Evolutionary conservation across 768 basidiomycete species (phyloP).

Genomic region (Tephrocybe sp.): DNA sequence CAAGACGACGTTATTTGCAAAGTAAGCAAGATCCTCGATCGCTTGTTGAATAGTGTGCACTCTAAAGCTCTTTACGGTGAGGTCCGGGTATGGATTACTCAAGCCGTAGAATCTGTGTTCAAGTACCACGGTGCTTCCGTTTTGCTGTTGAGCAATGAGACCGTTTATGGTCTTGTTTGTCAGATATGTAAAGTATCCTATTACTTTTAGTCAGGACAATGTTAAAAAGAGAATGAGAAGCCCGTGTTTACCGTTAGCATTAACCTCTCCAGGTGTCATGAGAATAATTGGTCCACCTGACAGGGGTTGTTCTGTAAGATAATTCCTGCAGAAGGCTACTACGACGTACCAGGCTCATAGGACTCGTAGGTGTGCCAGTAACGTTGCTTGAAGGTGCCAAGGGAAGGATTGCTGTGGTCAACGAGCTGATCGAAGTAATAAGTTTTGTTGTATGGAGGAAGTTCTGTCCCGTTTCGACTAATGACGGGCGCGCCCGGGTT

Average conservation of each 20-base stretch:
- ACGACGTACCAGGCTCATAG: constrained; percentile 46
- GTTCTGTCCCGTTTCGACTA: constrained; percentile 38
- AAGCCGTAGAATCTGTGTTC: constrained; percentile 76
- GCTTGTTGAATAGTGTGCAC: constrained; percentile 72
- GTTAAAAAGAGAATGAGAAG: neutral
- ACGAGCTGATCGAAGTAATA: constrained; percentile 61
- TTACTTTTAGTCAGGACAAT: constrained; percentile 2
- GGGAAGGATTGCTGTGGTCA: constrained; percentile 49
- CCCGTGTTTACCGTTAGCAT: constrained; percentile 42
- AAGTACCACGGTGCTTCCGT: constrained; percentile 58
- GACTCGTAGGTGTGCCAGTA: constrained; percentile 71
- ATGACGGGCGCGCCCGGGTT: constrained; percentile 31
- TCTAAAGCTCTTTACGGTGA: constrained; percentile 53
- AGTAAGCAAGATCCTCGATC: constrained; percentile 70
- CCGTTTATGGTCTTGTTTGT: constrained; percentile 65
- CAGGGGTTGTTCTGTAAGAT: neutral
- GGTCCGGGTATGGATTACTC: constrained; percentile 67
- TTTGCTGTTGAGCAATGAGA: constrained; percentile 59
- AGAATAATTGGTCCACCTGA: constrained; percentile 59
- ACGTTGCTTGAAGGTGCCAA: constrained; percentile 76
- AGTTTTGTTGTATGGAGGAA: constrained; percentile 42
- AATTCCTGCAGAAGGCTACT: neutral
- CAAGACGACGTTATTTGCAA: constrained; percentile 60
- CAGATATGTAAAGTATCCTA: constrained; percentile 52
- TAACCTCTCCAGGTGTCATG: constrained; percentile 63